Conservation (phyloP, 1,284 basidiomycete genomes). For the Cryptococcus sp. region DNA sequence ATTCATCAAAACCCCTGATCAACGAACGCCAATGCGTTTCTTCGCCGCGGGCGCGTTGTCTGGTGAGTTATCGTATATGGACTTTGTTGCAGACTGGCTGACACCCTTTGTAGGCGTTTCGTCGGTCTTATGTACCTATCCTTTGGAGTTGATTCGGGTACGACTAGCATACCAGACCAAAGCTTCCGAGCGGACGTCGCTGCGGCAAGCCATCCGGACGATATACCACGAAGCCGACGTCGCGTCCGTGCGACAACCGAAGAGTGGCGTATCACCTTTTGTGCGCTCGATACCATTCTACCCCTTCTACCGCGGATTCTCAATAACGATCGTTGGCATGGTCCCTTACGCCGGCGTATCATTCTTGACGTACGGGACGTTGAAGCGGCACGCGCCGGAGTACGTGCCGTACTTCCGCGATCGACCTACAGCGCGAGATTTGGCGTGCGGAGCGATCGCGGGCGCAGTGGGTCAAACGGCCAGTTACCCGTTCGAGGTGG, state of each 20-base stretch:
- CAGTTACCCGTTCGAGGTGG: slow-evolving; percentile 95
- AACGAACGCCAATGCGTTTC: slow-evolving; percentile 78
- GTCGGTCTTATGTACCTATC: slow-evolving; percentile 91
- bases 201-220: slow-evolving; percentile 63
- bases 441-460: slow-evolving; percentile 84
- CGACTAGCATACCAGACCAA: slow-evolving; percentile 88
- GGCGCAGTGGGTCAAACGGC: slow-evolving; percentile 86
- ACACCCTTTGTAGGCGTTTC: slow-evolving; percentile 65
- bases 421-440: slow-evolving; percentile 56
- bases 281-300: slow-evolving; percentile 50
- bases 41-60: slow-evolving; percentile 87
- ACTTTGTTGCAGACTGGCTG: slow-evolving; percentile 1
- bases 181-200: slow-evolving; percentile 60
- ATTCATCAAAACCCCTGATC: slow-evolving; percentile 79
- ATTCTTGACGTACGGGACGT: slow-evolving; percentile 88
- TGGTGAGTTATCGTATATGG: slow-evolving; percentile 57
- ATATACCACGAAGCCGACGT: slow-evolving; percentile 69
- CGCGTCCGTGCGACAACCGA: slow-evolving; percentile 20
- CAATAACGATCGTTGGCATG: slow-evolving; percentile 87
- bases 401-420: slow-evolving; percentile 51
- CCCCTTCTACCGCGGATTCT: slow-evolving; percentile 88
- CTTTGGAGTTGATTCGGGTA: slow-evolving; percentile 91
- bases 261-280: slow-evolving; percentile 46
- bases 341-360: slow-evolving; percentile 96
- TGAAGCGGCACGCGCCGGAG: slow-evolving; percentile 64